Evolutionary conservation across 768 basidiomycete genomes (phyloP), one percentile per base, ranked within the genome.

Genomic region (Naganishia friedmannii): DNA sequence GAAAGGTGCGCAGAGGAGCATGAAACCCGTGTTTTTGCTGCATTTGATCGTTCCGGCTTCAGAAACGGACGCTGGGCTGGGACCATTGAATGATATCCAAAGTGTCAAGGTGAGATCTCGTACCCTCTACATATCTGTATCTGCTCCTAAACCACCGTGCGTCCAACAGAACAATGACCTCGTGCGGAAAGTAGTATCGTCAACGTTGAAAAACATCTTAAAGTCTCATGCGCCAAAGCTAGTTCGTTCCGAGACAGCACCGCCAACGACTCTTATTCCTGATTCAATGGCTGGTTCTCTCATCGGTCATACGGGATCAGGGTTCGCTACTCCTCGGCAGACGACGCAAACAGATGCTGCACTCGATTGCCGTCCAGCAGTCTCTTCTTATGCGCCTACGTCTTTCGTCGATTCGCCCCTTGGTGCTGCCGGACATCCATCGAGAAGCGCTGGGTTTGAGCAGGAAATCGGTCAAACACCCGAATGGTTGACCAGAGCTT

Each of bases 11-110:
- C 42, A 12, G 28, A 63, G 42, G 42, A 63, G 29, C 12, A 28
- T 63, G 60, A 21, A 45, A 42, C 60, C 60, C 42, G 60, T 63
- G 23, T 63, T 66, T 53, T 21, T 66, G 65, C 17, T 66, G 32
- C 53, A 54, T 28, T 48, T 66, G n/a, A 53, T 7, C 2, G 21
- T 66, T 7, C 31, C 48, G 48, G 48, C 8, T 8, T 37, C 10
- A 51, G 53, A 63, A 17, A 13, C 23, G n/a, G 42, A 45, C 32
- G 34, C 1, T 26, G 26, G 12, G 1, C 29, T 29, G 37, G 60
- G 39, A 26, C 60, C 60, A 19, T 9, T 63, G 17, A 45, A 45
- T 21, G 39, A 45, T 45, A 5, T 37, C 3, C 23, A 13, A 13
- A 7, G 8, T 13, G 28, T 46, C 12, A 63, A 63, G 39, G 60